Percentiles rank a stretch among this genome's conserved stretches.
Evolutionary conservation across 805 yeast species (phyloP).

Genomic region (Ogataea neopini): DNA sequence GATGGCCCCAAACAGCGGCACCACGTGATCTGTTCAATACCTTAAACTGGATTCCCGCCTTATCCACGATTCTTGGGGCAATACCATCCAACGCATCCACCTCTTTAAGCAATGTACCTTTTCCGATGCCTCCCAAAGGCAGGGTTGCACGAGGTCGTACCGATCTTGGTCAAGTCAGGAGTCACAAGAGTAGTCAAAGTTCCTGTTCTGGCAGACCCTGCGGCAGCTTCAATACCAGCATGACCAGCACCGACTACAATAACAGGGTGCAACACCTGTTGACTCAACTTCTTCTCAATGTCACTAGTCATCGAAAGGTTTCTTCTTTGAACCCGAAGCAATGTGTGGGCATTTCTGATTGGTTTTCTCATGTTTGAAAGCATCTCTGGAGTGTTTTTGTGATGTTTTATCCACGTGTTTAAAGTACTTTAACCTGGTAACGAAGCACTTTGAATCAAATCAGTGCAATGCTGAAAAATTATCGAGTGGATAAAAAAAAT

Average conservation of each 20-base stretch:
- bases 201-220: constrained; percentile 89
- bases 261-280: constrained; percentile 54
- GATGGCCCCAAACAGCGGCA: constrained; percentile 97
- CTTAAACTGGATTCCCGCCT: constrained; percentile 90
- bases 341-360: neutral
- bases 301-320: constrained; percentile 38
- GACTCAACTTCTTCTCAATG: constrained; percentile 32
- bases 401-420: neutral
- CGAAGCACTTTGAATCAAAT: neutral
- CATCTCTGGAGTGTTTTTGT: neutral
- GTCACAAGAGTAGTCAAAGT: constrained; percentile 71
- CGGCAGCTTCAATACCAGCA: constrained; percentile 97
- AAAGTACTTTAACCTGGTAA: neutral
- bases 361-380: neutral
- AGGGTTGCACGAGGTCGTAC: constrained; percentile 96
- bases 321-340: constrained; percentile 11
- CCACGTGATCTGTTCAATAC: constrained; percentile 85
- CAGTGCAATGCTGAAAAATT: neutral
- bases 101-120: constrained; percentile 88
- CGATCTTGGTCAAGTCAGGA: constrained; percentile 72
- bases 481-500: neutral
- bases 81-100: constrained; percentile 97
- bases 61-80: constrained; percentile 80
- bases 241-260: constrained; percentile 97
- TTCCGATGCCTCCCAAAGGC: constrained; percentile 97